These are phyloP conservation scores for Xylaria bambusicola DNA, from an alignment of 495 filamentous ascomycete genomes.

Conservation along the genomic window DNA sequence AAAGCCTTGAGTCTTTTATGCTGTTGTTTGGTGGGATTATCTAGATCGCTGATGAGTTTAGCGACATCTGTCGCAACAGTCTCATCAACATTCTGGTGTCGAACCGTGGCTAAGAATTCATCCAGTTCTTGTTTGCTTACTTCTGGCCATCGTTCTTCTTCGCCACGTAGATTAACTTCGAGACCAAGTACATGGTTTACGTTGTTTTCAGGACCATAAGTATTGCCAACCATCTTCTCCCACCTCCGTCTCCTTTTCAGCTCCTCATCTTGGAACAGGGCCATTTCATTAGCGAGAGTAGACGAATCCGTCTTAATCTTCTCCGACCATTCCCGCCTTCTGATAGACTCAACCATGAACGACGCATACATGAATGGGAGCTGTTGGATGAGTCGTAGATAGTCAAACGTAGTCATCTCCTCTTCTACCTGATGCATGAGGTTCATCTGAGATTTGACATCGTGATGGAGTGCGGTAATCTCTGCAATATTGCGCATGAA, in stretches of 20 bases:
- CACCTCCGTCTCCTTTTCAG: conserved; percentile 84
- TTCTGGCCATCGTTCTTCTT: conserved; percentile 78
- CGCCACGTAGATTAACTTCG: conserved; percentile 81
- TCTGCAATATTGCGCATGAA: conserved; percentile 79
- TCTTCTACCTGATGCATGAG: conserved; percentile 69
- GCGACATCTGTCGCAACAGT: conserved; percentile 53
- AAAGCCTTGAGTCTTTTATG: conserved; percentile 84
- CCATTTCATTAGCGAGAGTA: conserved; percentile 87
- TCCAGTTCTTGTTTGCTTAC: conserved; percentile 64
- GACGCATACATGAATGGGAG: conserved; percentile 88
- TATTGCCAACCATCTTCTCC: conserved; percentile 75
- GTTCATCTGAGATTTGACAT: conserved; percentile 68
- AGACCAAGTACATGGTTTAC: conserved; percentile 66
- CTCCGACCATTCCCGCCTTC: conserved; percentile 84
- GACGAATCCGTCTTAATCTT: conserved; percentile 85
- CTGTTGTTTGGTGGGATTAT: conserved; percentile 71
- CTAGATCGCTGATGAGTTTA: conserved; percentile 63
- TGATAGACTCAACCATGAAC: conserved; percentile 79
- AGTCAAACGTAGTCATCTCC: conserved; percentile 70
- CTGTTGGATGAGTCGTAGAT: conserved; percentile 71
- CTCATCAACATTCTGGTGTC: conserved; percentile 51
- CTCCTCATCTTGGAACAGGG: conserved; percentile 87
- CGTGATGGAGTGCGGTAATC: conserved; percentile 71
- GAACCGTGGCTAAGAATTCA: conserved; percentile 63
- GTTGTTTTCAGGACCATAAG: conserved; percentile 43